Base-by-base conservation (phyloP, 2,329 filamentous ascomycete genomes). In the Aspergillus sp. region DNA sequence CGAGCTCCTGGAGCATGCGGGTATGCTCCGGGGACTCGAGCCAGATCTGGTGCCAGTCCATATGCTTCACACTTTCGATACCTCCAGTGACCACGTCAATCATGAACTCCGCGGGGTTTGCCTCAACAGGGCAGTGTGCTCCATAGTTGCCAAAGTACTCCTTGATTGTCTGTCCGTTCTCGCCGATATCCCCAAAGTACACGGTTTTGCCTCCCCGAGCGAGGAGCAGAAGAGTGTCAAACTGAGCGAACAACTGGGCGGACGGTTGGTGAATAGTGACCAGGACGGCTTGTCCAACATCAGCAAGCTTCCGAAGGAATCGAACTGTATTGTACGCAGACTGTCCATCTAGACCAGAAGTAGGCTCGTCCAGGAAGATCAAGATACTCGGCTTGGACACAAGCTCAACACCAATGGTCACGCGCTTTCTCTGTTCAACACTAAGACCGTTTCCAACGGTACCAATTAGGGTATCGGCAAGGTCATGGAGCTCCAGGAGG, bases 31-130 rank as follows among this genome's bases (percentile, higher is more conserved):
- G 72, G 1, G 84, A 88, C n/a, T 80, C 79, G 13, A 75, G 70
- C 87, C 87, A 90, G 59, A 88, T 82, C 30, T 88, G 77, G 60
- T 86, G 83, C 87, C 87, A 90, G 61, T 88, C 78, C 46, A 85
- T 74, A 43, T 71, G 73, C 35, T 73, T 48, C 8, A 47, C 55
- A 9, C 33, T 35, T 33, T 49, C 45, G 26, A 54, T 50, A 10
- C 47, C 45, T 0, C 80, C 80, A 0, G 80, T 79, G 8, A 67
- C 61, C 16, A 65, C 60, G 22, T 73, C 60, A 49, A 82, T 77
- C 49, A 83, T 66, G 38, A 82, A 82, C 57, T 85, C 82, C 0
- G 81, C 82, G 3, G 82, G 76, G 58, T 84, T 85, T 60, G 80
- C 80, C 60, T 68, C 81, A 0, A 80, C 76, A 2, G 84, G 84